Evolutionary conservation across 2,329 filamentous ascomycete genomes (phyloP), one percentile per base, ranked within the genome.

Genomic region (Alternaria sp.): DNA sequence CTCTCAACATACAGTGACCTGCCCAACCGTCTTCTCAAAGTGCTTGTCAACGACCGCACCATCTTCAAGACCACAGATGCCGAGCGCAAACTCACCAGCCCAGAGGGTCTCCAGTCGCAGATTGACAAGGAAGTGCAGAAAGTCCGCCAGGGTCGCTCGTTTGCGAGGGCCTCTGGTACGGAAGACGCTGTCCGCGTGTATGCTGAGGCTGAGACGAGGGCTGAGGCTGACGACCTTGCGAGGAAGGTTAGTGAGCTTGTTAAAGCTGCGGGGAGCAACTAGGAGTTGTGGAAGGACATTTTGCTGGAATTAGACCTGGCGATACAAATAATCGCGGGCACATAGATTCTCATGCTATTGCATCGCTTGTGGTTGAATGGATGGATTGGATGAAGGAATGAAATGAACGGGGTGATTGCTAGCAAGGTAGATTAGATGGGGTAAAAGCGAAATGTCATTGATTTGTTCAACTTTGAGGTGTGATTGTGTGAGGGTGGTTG

Each of bases 121-220:
- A 97, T 99, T 71, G 94, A 98, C 81, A 88, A 89, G 65, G 86
- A 92, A 63, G 94, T 97, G 65, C 91, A 90, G 76, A 97, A 97
- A 81, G 97, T 97, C 82, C 92, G 92, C 75, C 91, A 92, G 73
- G 96, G 93, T 3, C 88, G 96, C 68, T 90, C 92, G 53, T 99
- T 99, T 80, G 96, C 93, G 8, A 90, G 96, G 72, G 93, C 96
- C 40, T 96, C 91, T 69, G 96, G 96, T 28, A 99, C 96, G 0
- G 96, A 99, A 81, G 96, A 99, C 80, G 95, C 93, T 3, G 94
- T 97, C 72, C 88, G 96, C 66, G 94, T 99, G 19, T 99, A 99
- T 77, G 95, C 95, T 8, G 96, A 99, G 82, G 96, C 96, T 5
- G 92, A 92, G 40, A 96, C 92, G 50, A 89, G 92, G 67, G 91